Evolutionary conservation across 2,329 filamentous ascomycete species (phyloP), one percentile per base, ranked within the genome.

Genomic region (Leptographium flavum): DNA sequence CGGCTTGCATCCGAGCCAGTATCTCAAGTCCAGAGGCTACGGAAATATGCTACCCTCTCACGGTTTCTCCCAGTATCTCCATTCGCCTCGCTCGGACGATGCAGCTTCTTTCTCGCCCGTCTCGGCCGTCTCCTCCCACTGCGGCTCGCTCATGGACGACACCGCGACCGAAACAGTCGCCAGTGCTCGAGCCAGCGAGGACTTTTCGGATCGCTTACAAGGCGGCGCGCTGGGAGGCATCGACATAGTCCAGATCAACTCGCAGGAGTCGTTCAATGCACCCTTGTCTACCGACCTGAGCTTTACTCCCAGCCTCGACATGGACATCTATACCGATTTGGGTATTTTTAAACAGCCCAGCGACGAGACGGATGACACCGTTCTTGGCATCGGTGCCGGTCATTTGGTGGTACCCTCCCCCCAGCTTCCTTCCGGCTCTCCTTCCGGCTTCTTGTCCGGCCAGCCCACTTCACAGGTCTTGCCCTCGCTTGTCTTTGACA

Each of bases 131-230:
- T 51, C 54, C 17, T 62, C 60, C 1, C 56, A 56, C 15, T 62
- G 60, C 35, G 61, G 55, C 42, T 63, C 61, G 11, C 58, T 63
- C 54, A 61, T 58, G 3, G 59, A 60, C 11, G 57, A 54, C 27
- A 53, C 56, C 14, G 60, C 58, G 2, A 53, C 58, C 27, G 60
- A 58, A 3, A 53, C 56, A 9, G 54, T 56, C 7, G 58, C 59
- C 58, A 62, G 57, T 17, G 51, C 58, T 27, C 52, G 57, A 25
- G 58, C 58, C 42, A 62, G 59, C 47, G 50, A 53, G 11, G 46
- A 55, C n/a, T 56, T 57, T n/a, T n/a, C n/a, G n/a, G n/a, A n/a
- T n/a, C n/a, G n/a, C n/a, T n/a, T n/a, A n/a, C 39, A 43, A 30
- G 59, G 59, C 39, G 55, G 53, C 27, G 53, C 55, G 36, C 57